These are phyloP conservation scores for Phyllosticta citrichinensis DNA, from an alignment of 2,329 filamentous ascomycete genomes.

Conservation along the genomic window DNA sequence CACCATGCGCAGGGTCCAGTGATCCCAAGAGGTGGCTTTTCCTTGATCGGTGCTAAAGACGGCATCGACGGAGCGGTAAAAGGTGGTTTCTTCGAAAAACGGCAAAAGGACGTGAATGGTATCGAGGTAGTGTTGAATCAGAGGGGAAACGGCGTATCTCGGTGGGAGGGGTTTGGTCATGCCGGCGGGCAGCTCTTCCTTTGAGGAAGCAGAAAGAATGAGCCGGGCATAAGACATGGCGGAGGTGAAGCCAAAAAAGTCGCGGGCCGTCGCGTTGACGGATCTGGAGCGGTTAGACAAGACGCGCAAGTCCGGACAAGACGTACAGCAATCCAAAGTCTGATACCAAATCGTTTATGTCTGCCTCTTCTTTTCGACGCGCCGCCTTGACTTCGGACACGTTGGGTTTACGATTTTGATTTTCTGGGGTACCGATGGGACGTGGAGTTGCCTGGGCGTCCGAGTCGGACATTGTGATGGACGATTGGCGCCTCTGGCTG, in stretches of 20 bases:
- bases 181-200: conserved; percentile 58
- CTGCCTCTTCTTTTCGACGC: conserved; percentile 60
- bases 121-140: conserved; percentile 76
- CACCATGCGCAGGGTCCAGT: conserved; percentile 83
- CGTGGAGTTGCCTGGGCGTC: conserved; percentile 45
- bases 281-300: conserved; percentile 45
- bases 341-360: conserved; percentile 85
- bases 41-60: conserved; percentile 64
- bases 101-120: conserved; percentile 75
- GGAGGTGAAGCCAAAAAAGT: conserved; percentile 80
- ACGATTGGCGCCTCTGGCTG: conserved; percentile 61
- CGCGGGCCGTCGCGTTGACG: conserved; percentile 86
- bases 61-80: conserved; percentile 70
- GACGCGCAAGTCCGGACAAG: conserved; percentile 1
- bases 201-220: conserved; percentile 71
- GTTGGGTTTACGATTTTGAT: conserved; percentile 18
- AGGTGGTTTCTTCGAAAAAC: conserved; percentile 67
- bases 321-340: conserved; percentile 84
- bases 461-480: conserved; percentile 54
- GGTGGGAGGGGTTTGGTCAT: conserved; percentile 55
- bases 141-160: conserved; percentile 54
- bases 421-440: conserved; percentile 24
- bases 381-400: conserved; percentile 31
- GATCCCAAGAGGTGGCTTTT: conserved; percentile 56
- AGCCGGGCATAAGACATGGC: conserved; percentile 90